Conservation (phyloP, 176 grass and related monocot species). For the Lolium multiflorum region DNA sequence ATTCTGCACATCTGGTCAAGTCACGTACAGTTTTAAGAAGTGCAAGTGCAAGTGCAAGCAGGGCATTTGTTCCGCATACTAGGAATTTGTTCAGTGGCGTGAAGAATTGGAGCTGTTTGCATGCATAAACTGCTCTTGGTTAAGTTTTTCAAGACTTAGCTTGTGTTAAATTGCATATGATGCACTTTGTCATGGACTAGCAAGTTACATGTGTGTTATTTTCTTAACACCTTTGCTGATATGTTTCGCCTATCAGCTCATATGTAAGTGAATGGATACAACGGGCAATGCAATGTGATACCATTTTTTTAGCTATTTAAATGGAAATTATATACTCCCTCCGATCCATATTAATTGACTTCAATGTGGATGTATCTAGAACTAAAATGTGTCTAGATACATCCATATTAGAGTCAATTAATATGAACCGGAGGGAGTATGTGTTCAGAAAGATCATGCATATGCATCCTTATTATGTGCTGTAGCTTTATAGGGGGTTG, state of each 20-base stretch:
- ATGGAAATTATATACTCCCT: background rate
- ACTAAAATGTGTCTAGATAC: too few species aligned
- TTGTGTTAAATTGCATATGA: background rate
- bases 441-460: background rate
- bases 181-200: background rate
- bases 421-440: too few species aligned
- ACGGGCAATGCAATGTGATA: background rate
- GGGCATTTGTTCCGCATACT: background rate
- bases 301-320: background rate
- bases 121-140: background rate
- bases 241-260: background rate
- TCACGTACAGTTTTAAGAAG: background rate
- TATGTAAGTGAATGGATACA: background rate
- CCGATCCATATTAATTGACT: too few species aligned
- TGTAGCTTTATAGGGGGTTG: background rate
- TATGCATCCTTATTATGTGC: background rate
- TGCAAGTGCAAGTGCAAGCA: background rate
- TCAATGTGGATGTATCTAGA: too few species aligned
- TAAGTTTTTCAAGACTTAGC: slow-evolving; percentile 24
- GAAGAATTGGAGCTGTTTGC: background rate
- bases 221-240: slow-evolving; percentile 3
- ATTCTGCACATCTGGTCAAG: background rate
- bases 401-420: too few species aligned
- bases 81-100: background rate
- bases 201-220: background rate